A percentile compares a stretch with the other conserved stretches of the same genome.
Evolutionary conservation across 257 asterid genomes (phyloP).

Genomic region (Scutellaria baicalensis): DNA sequence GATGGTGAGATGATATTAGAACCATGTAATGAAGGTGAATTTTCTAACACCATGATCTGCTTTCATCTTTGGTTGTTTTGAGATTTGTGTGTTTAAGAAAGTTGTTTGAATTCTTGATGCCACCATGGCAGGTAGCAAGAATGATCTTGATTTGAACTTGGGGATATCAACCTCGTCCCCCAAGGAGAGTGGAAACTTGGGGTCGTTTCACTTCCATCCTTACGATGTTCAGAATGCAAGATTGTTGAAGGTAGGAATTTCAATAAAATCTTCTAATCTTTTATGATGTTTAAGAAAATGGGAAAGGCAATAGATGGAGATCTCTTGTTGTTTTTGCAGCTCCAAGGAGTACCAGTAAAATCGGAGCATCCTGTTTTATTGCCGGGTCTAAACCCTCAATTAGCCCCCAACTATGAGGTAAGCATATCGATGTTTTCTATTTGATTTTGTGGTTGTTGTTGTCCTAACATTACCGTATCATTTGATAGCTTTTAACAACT

Average conservation of each 20-base stretch:
- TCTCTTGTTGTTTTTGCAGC: slow-evolving; percentile 1
- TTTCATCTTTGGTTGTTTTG: background rate
- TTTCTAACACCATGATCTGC: background rate
- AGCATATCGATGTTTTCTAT: background rate
- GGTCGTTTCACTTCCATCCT: slow-evolving; percentile 33
- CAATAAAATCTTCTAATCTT: background rate
- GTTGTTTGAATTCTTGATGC: background rate
- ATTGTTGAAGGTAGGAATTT: slow-evolving; percentile 25
- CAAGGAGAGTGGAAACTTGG: slow-evolving; percentile 34
- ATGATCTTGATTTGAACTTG: slow-evolving; percentile 63
- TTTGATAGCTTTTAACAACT: background rate
- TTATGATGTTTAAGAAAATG: background rate
- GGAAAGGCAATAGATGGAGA: background rate
- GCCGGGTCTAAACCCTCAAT: slow-evolving; percentile 8
- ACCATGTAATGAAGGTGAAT: slow-evolving; percentile 31
- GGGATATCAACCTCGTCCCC: slow-evolving; percentile 50
- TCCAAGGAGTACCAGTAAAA: slow-evolving; percentile 9
- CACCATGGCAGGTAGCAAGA: slow-evolving; percentile 28
- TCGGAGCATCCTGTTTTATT: slow-evolving; percentile 1
- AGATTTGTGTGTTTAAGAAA: background rate
- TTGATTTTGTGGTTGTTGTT: background rate
- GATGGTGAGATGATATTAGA: slow-evolving; percentile 22
- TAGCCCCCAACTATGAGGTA: slow-evolving; percentile 9
- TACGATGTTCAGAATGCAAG: slow-evolving; percentile 33
- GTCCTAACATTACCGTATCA: background rate